These are phyloP conservation scores for Celoporthe dispersa DNA, from an alignment of 2,329 filamentous ascomycete species.

Conservation along the genomic window DNA sequence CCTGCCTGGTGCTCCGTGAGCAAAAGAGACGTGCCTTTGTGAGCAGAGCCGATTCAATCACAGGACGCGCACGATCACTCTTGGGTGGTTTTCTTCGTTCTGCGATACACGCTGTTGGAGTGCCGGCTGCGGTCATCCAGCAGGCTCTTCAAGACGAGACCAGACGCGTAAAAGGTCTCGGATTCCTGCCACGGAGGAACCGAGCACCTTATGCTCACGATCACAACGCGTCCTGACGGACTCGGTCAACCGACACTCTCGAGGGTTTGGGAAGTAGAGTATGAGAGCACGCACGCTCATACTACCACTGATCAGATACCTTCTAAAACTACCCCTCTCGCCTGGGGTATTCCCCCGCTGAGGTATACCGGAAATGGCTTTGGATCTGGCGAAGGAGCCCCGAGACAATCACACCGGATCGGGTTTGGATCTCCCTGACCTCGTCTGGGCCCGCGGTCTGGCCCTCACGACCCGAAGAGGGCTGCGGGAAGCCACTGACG, in stretches of 20 bases:
- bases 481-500: not conserved
- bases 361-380: slow-evolving; percentile 18
- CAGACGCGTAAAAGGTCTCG: not conserved
- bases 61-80: not conserved
- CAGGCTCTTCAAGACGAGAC: not conserved
- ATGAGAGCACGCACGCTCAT: not conserved
- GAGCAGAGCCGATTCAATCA: not conserved
- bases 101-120: not conserved
- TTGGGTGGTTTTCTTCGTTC: not conserved
- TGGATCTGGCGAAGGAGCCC: slow-evolving; percentile 13
- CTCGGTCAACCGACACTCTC: not conserved
- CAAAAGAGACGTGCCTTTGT: not conserved
- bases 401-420: slow-evolving; percentile 11
- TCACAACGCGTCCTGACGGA: not conserved
- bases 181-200: not conserved
- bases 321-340: not conserved
- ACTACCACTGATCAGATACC: not conserved
- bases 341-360: no score
- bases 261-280: not conserved
- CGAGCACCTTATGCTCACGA: not conserved
- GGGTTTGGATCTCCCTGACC: slow-evolving; percentile 26
- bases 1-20: not conserved
- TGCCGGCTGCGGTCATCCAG: slow-evolving; percentile 5
- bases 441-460: slow-evolving; percentile 26
- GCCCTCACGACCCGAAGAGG: slow-evolving; percentile 27